phyloP scores from a whole-genome alignment of 352 stramenopile genomes.

The Phytophthora hibernalis region DNA sequence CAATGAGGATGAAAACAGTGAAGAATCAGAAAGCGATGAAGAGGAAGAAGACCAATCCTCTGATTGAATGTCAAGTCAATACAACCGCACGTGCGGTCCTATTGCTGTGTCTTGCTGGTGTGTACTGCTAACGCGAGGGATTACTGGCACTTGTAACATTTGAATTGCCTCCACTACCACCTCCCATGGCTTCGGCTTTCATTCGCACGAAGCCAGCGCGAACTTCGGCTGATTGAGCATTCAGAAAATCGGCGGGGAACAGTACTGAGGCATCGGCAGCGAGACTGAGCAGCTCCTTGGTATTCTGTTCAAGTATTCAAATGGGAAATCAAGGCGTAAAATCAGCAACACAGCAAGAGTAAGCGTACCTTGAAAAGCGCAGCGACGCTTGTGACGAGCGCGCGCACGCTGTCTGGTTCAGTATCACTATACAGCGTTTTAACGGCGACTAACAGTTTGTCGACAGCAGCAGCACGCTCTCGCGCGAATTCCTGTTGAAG shows the following conservation, averaged over 20 bases:
- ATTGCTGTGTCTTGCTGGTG: neutral
- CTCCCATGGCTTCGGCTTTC: constrained; percentile 60
- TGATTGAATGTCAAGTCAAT: constrained; percentile 33
- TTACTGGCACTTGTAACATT: constrained; percentile 1
- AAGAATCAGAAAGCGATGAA: constrained; percentile 15
- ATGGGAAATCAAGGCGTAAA: neutral
- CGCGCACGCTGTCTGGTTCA: constrained; percentile 70
- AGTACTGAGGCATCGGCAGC: constrained; percentile 74
- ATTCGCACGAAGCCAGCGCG: constrained; percentile 61
- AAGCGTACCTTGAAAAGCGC: constrained; percentile 74
- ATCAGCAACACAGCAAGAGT: neutral
- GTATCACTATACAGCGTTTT: constrained; percentile 82
- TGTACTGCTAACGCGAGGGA: constrained; percentile 17
- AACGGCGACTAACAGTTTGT: constrained; percentile 70
- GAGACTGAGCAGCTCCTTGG: constrained; percentile 88
- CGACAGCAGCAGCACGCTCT: constrained; percentile 66
- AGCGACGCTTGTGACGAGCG: constrained; percentile 62
- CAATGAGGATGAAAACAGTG: constrained; percentile 12
- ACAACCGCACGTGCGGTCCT: neutral
- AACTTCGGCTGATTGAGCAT: constrained; percentile 66
- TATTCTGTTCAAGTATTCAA: constrained; percentile 48
- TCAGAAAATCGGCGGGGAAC: constrained; percentile 86
- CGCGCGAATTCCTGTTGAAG: constrained; percentile 74
- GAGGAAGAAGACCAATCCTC: constrained; percentile 19
- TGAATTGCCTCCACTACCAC: neutral